phyloP scores from a whole-genome alignment of 805 yeast species.

The Torulaspora indica region DNA sequence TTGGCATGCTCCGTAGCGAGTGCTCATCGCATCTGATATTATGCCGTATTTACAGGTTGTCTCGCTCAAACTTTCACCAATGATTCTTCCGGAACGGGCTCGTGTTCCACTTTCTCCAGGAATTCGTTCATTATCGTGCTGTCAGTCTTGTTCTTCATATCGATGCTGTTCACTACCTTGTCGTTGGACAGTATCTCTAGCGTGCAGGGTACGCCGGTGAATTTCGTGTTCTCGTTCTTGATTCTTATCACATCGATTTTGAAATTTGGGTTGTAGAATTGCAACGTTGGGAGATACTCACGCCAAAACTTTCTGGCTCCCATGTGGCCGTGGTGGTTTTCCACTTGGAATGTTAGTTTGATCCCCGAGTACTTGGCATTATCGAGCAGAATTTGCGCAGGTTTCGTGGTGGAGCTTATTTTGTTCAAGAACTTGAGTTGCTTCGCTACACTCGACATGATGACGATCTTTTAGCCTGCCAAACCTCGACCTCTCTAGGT shows the following conservation, averaged over 20 bases:
- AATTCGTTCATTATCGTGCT: constrained; percentile 55
- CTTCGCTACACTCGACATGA: constrained; percentile 27
- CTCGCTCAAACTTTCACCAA: constrained; percentile 27
- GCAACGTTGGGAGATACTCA: constrained; percentile 64
- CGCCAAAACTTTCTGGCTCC: constrained; percentile 77
- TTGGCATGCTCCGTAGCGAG: background rate
- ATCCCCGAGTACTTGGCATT: constrained; percentile 33
- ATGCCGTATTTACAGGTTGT: background rate
- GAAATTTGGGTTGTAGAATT: constrained; percentile 74
- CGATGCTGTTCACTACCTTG: constrained; percentile 37
- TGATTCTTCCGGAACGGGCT: constrained; percentile 44
- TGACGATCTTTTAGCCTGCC: background rate
- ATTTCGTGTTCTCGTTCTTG: constrained; percentile 30
- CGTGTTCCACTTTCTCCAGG: constrained; percentile 49
- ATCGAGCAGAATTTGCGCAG: constrained; percentile 30
- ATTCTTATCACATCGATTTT: constrained; percentile 59
- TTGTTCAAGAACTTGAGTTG: constrained; percentile 29
- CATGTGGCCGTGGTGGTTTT: constrained; percentile 49
- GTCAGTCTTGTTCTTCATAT: constrained; percentile 49
- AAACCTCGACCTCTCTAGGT: background rate
- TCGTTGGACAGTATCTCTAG: constrained; percentile 23
- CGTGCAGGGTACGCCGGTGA: constrained; percentile 29
- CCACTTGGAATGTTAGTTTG: constrained; percentile 50
- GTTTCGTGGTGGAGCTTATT: constrained; percentile 27
- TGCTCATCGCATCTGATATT: too few relatives aligned